Base-by-base conservation (phyloP, 768 basidiomycete species). In the Arthromyces matolae region DNA sequence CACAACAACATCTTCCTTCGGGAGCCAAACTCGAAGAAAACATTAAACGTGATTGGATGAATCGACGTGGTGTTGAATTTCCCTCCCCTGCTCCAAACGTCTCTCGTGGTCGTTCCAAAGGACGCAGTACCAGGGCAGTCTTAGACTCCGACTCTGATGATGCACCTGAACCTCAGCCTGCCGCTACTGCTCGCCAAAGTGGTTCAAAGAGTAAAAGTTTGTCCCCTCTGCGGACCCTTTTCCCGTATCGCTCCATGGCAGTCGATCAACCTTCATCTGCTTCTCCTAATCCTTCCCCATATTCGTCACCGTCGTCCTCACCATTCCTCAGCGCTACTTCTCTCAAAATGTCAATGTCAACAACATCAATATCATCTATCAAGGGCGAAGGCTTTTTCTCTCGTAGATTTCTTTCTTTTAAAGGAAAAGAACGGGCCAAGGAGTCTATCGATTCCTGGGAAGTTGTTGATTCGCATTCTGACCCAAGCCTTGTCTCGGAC, bases 291-390 rank as follows among this genome's bases (percentile, higher is more conserved):
- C 49, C 66, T 4, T 72, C 75, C 3, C 73, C 76, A 4, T 70
- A 75, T 49, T 64, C 70, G 39, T 64, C 63, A 45, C 56, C 64
- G 46, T 56, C 68, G 42, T 50, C 68, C 45, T 53, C 63, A 44
- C 60, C 69, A 3, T 71, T 76, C 51, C 69, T 73, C 44, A 78
- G 78, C 56, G 71, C 75, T 1, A 71, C 71, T 12, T 77, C 77
- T 5, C 63, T 79, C 23, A 67, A 60, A 16, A 63, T 58, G 53
- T 56, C 61, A 1, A 58, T 55, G 35, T 61, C 72, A 4, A 69
- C 69, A 1, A 57, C 68, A 2, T 70, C 73, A 3, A 64, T 73
- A n/a, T 58, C 64, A 20, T 62, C 62, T 32, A 28, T 55, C 8
- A 67, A 65, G 50, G 58, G 64, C 31, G 71, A 73, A 25, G 60